Conservation (phyloP, 2,329 filamentous ascomycete species). For the Tothia fuscella region DNA sequence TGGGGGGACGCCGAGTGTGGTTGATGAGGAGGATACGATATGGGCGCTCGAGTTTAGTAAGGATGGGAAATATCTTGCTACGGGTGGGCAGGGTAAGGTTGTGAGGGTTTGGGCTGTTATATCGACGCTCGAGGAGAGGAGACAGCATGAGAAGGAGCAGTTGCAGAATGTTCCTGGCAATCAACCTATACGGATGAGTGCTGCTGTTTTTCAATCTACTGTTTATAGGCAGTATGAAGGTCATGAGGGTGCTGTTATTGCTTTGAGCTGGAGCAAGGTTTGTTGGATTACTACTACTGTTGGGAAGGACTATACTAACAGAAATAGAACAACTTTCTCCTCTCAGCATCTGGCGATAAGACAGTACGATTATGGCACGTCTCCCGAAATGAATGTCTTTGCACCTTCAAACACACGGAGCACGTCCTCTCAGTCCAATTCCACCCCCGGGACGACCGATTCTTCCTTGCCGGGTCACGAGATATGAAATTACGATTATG, state of each 20-base stretch:
- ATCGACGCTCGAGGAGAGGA: conserved; percentile 66
- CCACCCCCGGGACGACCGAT: conserved; percentile 87
- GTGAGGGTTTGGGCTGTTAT: conserved; percentile 86
- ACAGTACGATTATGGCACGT: conserved; percentile 92
- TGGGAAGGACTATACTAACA: background rate
- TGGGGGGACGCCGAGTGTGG: conserved; percentile 8
- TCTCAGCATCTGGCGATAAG: conserved; percentile 97
- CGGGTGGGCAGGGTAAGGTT: conserved; percentile 78
- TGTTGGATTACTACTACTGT: conserved; percentile 18
- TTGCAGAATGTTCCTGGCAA: conserved; percentile 33
- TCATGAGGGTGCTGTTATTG: conserved; percentile 75
- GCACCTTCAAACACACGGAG: conserved; percentile 88
- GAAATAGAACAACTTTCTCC: conserved; percentile 71
- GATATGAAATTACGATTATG: conserved; percentile 81
- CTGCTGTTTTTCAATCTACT: conserved; percentile 76
- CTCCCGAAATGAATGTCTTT: conserved; percentile 72
- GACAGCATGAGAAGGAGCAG: conserved; percentile 60
- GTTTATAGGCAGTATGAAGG: conserved; percentile 70
- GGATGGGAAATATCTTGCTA: conserved; percentile 81
- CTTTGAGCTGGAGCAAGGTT: conserved; percentile 95
- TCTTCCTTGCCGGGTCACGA: conserved; percentile 87
- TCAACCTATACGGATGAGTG: conserved; percentile 55
- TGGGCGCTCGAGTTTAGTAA: conserved; percentile 92
- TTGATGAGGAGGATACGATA: conserved; percentile 50
- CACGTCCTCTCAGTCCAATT: conserved; percentile 93